Evolutionary conservation across 139 green algal species (phyloP).

Genomic region (Gonium pectorale): DNA sequence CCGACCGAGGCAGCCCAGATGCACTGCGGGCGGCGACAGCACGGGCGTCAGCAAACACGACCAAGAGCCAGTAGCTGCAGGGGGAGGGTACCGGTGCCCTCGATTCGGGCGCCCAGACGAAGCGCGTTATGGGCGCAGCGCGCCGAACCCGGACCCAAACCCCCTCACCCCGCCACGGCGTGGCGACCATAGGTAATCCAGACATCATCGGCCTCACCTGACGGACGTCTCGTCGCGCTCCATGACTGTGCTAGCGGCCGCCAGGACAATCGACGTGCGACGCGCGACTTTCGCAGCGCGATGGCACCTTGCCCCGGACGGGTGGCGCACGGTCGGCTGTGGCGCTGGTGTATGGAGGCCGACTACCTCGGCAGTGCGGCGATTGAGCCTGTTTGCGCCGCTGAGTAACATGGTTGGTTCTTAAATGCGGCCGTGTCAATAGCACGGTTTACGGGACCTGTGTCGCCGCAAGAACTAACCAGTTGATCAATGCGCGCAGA

Average conservation of each 20-base stretch:
- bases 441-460: no score
- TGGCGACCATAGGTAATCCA: no score
- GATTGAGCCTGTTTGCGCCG: neutral
- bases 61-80: neutral
- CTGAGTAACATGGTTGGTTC: conserved; percentile 23
- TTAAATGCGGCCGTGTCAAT: no score
- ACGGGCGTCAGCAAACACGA: neutral
- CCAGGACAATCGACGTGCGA: neutral
- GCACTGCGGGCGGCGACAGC: conserved; percentile 32
- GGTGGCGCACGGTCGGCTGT: conserved; percentile 3
- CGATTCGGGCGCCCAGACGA: no score
- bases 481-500: no score
- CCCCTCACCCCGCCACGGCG: no score
- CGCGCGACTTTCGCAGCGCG: neutral
- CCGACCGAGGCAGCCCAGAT: conserved; percentile 51
- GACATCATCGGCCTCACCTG: no score
- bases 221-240: conserved; percentile 7
- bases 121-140: no score
- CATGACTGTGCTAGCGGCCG: neutral
- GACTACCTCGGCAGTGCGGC: neutral
- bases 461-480: no score
- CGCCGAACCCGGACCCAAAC: no score
- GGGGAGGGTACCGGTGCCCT: no score
- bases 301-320: neutral
- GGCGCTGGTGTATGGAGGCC: neutral